A percentile compares a stretch with the other conserved stretches of the same genome.
Conservation (phyloP, 495 filamentous ascomycete genomes). For the Penicillium samsonianum region DNA sequence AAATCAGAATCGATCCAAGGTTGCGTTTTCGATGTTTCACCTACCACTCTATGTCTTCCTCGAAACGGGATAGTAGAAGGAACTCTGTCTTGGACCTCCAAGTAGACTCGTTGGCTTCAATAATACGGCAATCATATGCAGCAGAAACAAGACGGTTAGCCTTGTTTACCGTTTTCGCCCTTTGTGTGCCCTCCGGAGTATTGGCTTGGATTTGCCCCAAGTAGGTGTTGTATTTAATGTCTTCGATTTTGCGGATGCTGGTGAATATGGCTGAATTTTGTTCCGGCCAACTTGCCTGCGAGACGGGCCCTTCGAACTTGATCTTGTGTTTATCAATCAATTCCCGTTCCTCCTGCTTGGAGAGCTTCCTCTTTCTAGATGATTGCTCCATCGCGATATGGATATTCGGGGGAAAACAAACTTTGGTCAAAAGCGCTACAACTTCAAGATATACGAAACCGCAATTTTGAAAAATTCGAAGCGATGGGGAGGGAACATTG, state of each 20-base stretch:
- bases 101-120: neutral
- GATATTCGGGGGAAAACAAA: neutral
- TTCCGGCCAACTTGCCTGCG: neutral
- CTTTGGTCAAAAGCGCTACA: neutral
- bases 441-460: neutral
- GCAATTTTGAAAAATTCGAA: neutral
- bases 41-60: constrained; percentile 1
- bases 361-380: neutral
- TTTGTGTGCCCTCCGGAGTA: neutral
- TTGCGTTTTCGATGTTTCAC: neutral
- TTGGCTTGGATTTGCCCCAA: neutral
- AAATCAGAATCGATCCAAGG: neutral
- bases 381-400: neutral
- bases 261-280: neutral
- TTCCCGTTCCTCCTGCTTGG: neutral
- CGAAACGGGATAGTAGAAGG: neutral
- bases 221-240: neutral
- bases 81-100: neutral
- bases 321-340: neutral
- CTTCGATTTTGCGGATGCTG: neutral
- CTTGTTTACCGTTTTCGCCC: neutral
- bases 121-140: neutral
- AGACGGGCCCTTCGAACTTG: neutral
- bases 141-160: neutral
- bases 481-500: neutral